Conservation (phyloP, 257 asterid genomes). For the Perilla frutescens region DNA sequence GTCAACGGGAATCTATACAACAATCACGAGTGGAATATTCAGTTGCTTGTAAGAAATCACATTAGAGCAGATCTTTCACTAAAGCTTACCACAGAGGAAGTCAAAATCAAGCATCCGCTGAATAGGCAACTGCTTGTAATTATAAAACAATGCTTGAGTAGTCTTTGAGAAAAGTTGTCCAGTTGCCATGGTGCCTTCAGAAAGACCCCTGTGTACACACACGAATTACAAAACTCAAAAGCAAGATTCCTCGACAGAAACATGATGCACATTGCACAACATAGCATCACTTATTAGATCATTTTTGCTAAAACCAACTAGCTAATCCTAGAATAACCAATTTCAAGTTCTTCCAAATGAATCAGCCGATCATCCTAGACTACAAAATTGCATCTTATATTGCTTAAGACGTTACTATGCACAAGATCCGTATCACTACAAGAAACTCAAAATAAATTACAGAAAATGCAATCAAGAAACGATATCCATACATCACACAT, state of each 20-base stretch:
- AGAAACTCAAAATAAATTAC: neutral
- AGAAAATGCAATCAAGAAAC: neutral
- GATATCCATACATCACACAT: neutral
- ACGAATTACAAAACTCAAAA: conserved; percentile 14
- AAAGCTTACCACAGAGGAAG: conserved; percentile 82
- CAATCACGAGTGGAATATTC: conserved; percentile 32
- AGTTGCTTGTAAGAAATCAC: neutral
- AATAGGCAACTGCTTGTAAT: conserved; percentile 91
- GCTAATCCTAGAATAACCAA: conserved; percentile 15
- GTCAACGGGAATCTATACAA: neutral
- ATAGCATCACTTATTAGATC: neutral
- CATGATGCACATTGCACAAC: conserved; percentile 12
- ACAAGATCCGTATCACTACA: conserved; percentile 20
- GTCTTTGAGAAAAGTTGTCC: conserved; percentile 92
- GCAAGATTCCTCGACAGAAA: conserved; percentile 23
- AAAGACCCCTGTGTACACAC: conserved; percentile 39
- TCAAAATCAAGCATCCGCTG: conserved; percentile 94
- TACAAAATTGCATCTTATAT: neutral
- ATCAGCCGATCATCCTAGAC: conserved; percentile 5
- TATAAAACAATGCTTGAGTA: conserved; percentile 90
- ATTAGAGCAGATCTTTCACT: conserved; percentile 21
- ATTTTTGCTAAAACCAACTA: neutral
- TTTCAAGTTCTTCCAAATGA: conserved; percentile 1
- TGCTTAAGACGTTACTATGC: neutral
- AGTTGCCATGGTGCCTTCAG: conserved; percentile 72